phyloP scores from a whole-genome alignment of 805 yeast genomes.

The Barnettozyma sucrosica region DNA sequence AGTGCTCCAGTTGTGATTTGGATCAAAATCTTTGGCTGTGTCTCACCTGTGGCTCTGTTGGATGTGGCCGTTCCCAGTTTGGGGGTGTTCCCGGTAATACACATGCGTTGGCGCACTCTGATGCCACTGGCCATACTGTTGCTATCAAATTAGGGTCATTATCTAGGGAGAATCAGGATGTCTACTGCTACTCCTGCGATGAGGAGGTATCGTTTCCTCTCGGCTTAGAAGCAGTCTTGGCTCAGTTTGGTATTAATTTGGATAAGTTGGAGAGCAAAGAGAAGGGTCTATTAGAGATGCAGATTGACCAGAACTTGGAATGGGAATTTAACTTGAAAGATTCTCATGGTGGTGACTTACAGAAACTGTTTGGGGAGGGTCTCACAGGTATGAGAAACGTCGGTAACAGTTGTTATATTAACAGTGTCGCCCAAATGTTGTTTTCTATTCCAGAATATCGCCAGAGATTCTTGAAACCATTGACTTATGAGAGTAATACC shows the following conservation, averaged over 20 bases:
- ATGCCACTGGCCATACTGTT: constrained; percentile 58
- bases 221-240: constrained; percentile 29
- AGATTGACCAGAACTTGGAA: constrained; percentile 84
- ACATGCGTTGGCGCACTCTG: constrained; percentile 76
- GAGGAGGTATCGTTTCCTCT: constrained; percentile 81
- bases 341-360: constrained; percentile 57
- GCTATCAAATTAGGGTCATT: constrained; percentile 91
- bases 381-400: constrained; percentile 82
- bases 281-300: constrained; percentile 80
- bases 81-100: constrained; percentile 94
- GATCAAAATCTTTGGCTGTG: constrained; percentile 88
- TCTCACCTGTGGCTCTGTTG: constrained; percentile 81
- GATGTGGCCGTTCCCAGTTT: constrained; percentile 93
- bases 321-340: constrained; percentile 89
- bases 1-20: constrained; percentile 59
- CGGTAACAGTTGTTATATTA: constrained; percentile 90
- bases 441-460: constrained; percentile 36
- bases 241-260: constrained; percentile 61
- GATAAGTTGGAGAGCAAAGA: constrained; percentile 61
- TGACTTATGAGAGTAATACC: constrained; percentile 32
- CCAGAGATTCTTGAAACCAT: constrained; percentile 25
- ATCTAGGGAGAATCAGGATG: constrained; percentile 72
- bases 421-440: constrained; percentile 72
- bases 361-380: constrained; percentile 67
- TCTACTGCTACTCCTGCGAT: constrained; percentile 82